Conservation (phyloP, 2,329 filamentous ascomycete species). For the Blumeriella jaapii region DNA sequence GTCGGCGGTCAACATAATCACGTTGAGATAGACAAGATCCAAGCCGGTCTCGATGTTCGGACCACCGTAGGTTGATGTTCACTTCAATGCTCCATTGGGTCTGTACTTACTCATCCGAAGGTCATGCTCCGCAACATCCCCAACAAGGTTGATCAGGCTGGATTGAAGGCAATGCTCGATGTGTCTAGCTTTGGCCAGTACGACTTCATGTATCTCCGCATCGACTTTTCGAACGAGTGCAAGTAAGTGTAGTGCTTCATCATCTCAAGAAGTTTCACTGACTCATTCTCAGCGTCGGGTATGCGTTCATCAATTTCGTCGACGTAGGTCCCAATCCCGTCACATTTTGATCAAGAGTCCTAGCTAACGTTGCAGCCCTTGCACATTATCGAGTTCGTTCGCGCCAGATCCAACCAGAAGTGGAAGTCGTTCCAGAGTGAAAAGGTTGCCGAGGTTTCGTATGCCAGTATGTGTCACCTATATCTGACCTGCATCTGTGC, state of each 20-base stretch:
- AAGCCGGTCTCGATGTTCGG: slow-evolving; percentile 57
- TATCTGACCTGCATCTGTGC: slow-evolving; percentile 16
- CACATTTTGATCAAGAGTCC: background rate
- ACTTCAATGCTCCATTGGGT: slow-evolving; percentile 4
- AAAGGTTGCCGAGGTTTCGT: slow-evolving; percentile 83
- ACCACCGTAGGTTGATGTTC: slow-evolving; percentile 49
- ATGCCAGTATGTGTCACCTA: slow-evolving; percentile 60
- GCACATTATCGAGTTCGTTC: slow-evolving; percentile 69
- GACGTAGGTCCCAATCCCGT: slow-evolving; percentile 42
- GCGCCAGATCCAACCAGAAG: slow-evolving; percentile 55
- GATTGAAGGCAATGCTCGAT: slow-evolving; percentile 72
- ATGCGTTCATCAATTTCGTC: slow-evolving; percentile 93
- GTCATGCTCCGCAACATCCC: slow-evolving; percentile 95
- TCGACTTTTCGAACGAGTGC: slow-evolving; percentile 76
- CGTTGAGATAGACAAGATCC: slow-evolving; percentile 49
- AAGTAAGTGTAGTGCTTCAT: slow-evolving; percentile 45
- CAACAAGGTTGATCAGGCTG: slow-evolving; percentile 70
- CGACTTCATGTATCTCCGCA: slow-evolving; percentile 91
- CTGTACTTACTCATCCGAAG: too few relatives aligned
- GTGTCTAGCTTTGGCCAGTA: slow-evolving; percentile 70
- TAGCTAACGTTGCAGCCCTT: slow-evolving; percentile 45
- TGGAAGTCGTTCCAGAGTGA: slow-evolving; percentile 76
- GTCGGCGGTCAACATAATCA: slow-evolving; percentile 43
- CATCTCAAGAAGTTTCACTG: background rate
- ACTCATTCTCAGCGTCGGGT: slow-evolving; percentile 62